Evolutionary conservation across 1,139 yeast species (phyloP).

Genomic region (Kodamaea anthophila): DNA sequence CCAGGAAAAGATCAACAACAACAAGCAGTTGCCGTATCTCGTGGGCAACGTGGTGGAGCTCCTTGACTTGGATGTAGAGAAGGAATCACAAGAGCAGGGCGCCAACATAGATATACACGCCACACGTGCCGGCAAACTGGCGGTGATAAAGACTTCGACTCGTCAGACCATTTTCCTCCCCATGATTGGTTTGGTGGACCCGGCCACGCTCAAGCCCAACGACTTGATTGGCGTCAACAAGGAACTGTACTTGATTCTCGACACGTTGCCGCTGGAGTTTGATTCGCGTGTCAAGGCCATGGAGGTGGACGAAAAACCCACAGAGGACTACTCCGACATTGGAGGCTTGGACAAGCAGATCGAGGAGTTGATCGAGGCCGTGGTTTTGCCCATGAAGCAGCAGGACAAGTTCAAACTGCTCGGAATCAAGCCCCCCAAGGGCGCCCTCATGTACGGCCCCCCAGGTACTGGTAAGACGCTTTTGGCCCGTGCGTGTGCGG

Average conservation of each 20-base stretch:
- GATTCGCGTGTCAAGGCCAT: conserved; percentile 97
- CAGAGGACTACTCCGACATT: conserved; percentile 92
- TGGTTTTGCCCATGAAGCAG: conserved; percentile 96
- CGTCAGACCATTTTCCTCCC: conserved; percentile 97
- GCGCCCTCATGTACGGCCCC: conserved; percentile 98
- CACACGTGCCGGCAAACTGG: conserved; percentile 90
- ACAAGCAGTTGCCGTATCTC: conserved; percentile 89
- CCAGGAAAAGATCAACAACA: conserved; percentile 92
- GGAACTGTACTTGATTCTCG: conserved; percentile 89
- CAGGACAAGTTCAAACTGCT: conserved; percentile 90
- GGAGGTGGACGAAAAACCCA: conserved; percentile 99
- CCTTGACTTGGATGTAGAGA: conserved; percentile 81
- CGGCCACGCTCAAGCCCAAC: conserved; percentile 82
- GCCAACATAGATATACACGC: conserved; percentile 94
- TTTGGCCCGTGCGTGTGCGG: conserved; percentile 98
- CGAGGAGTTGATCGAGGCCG: conserved; percentile 96
- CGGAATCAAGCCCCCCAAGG: conserved; percentile 96
- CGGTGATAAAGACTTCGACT: conserved; percentile 95
- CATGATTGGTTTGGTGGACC: conserved; percentile 90
- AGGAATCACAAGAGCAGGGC: conserved; percentile 85
- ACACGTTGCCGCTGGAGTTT: conserved; percentile 93
- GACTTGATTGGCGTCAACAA: conserved; percentile 97
- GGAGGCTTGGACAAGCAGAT: conserved; percentile 98
- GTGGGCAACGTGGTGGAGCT: conserved; percentile 98
- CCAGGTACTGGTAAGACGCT: conserved; percentile 99